Base-by-base conservation (phyloP, 1,284 basidiomycete species). In the Ceratorhiza oryzae-sativae region DNA sequence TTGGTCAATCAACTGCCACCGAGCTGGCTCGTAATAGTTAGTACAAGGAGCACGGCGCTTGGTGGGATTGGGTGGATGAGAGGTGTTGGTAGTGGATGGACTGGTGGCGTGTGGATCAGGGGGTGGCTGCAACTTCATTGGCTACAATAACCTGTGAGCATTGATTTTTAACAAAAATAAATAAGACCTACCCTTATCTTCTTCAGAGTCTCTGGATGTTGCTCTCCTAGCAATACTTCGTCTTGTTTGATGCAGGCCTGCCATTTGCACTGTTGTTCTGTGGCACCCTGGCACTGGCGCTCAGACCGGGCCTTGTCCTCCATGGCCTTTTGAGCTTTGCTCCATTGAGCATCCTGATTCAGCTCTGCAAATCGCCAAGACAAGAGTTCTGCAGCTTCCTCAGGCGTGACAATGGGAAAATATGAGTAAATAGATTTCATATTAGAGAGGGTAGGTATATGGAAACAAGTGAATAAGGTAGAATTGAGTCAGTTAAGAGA, bases 11-110 rank as follows among this genome's bases (percentile, higher is more conserved):
- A 60, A 27, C 45, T 12, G 6, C 58, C 58, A 60, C 36, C 58
- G 15, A 25, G 41, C 25, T 30, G 58, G 58, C 23, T 60, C 41
- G 23, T 27, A 60, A 23, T 30, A 45, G 23, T 60, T 60, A 18
- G 39, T 60, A 23, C 41, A 23, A 41, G 39, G 41, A 60, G 58
- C 36, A 30, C 23, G 58, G 39, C 41, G 20, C 58, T 45, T 60
- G 39, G 58, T 23, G 20, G 56, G 36, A 13, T 42, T 23, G 36
- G 51, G 30, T 55, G 51, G 56, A 59, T 59, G 27, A 30, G 56
- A 41, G 20, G 56, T 42, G n/a, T 27, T 42, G 36, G 56, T 59
- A 15, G 12, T 15, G 41, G 58, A 60, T 59, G 36, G 58, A 60
- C 41, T 27, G 41, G 23, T 59, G 34, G 25, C 13, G 30, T 3